phyloP scores from a whole-genome alignment of 2,329 filamentous ascomycete species.

The Penicillium sclerotiorum region DNA sequence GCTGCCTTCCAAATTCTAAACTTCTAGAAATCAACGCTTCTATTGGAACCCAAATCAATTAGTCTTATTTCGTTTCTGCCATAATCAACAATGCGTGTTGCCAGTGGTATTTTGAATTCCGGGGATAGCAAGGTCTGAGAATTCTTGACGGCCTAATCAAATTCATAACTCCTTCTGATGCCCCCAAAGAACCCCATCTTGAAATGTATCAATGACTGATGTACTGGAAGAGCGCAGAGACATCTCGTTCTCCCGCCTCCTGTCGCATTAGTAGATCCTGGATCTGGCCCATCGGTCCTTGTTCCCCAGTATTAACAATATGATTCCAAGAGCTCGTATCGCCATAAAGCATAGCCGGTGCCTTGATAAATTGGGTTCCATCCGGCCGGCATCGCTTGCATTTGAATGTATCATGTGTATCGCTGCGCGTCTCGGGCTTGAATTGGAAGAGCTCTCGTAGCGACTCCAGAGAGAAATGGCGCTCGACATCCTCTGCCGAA shows the following conservation, averaged over 20 bases:
- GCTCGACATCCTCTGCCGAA: constrained; percentile 92
- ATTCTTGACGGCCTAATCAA: too few relatives aligned
- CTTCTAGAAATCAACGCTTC: too few relatives aligned
- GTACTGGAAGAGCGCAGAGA: constrained; percentile 97
- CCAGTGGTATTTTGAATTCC: too few relatives aligned
- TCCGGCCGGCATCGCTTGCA: constrained; percentile 92
- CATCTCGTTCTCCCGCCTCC: constrained; percentile 74
- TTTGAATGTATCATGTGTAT: constrained; percentile 98
- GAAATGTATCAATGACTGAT: constrained; percentile 72
- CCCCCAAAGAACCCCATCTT: too few relatives aligned
- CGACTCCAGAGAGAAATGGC: constrained; percentile 91
- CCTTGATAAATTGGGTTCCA: constrained; percentile 84
- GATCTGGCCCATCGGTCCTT: constrained; percentile 72
- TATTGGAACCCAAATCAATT: too few relatives aligned
- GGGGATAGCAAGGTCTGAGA: too few relatives aligned
- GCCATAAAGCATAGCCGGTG: constrained; percentile 92
- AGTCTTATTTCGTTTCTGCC: too few relatives aligned
- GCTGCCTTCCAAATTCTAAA: too few relatives aligned
- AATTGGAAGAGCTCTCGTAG: constrained; percentile 94
- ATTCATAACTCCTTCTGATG: too few relatives aligned
- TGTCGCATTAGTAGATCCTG: constrained; percentile 90
- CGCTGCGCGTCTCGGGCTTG: constrained; percentile 77
- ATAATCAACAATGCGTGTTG: too few relatives aligned
- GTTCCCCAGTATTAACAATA: constrained; percentile 75
- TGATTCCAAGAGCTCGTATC: constrained; percentile 99